phyloP scores from a whole-genome alignment of 345 rosid species.

The Eucalyptus rudis region DNA sequence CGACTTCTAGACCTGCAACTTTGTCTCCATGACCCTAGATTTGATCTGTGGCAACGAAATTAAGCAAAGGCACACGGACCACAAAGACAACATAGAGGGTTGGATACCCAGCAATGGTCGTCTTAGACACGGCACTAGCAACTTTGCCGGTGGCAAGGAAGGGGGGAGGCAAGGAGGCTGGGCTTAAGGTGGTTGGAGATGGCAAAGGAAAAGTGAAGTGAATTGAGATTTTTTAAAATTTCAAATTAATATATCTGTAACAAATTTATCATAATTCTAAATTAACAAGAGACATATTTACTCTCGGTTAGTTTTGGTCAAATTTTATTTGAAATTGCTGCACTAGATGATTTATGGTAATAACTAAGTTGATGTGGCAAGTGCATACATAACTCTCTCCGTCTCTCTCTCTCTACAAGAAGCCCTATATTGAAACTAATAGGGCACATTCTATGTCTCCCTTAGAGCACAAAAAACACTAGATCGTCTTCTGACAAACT shows the following conservation, averaged over 20 bases:
- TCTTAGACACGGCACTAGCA: background rate
- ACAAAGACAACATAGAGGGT: background rate
- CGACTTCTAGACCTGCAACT: background rate
- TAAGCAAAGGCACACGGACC: background rate
- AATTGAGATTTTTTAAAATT: too few relatives aligned
- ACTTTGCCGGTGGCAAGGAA: background rate
- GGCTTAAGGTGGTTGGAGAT: background rate
- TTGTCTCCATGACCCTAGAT: background rate
- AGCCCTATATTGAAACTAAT: too few relatives aligned
- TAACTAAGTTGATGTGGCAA: too few relatives aligned
- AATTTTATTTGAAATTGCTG: too few relatives aligned
- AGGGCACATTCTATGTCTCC: too few relatives aligned
- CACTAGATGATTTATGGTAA: too few relatives aligned
- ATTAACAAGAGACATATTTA: too few relatives aligned
- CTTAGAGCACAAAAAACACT: too few relatives aligned
- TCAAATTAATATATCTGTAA: rapidly evolving
- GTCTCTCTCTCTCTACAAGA: too few relatives aligned
- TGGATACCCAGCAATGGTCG: background rate
- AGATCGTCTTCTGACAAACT: rapidly evolving
- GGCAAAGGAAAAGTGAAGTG: background rate
- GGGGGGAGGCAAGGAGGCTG: background rate
- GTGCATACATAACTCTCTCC: too few relatives aligned
- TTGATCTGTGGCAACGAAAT: background rate
- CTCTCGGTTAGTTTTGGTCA: rapidly evolving
- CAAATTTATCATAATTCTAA: too few relatives aligned